These are phyloP conservation scores for Furcasterigmium furcatum DNA, from an alignment of 2,329 filamentous ascomycete genomes.

Conservation along the genomic window DNA sequence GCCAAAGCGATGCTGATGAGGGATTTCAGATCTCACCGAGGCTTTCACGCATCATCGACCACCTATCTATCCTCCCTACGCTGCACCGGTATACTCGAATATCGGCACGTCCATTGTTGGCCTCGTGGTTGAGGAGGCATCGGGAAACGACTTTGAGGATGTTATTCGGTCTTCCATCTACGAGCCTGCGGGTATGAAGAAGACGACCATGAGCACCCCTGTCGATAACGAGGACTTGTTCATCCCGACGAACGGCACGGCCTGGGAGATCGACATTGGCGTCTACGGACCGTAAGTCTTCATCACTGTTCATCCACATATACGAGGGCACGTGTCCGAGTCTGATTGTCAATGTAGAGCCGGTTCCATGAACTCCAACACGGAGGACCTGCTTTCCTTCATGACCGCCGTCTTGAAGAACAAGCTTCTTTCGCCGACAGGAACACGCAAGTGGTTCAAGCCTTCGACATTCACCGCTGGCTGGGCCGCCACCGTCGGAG, in stretches of 20 bases:
- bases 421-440: conserved; percentile 31
- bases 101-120: conserved; percentile 40
- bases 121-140: conserved; percentile 39
- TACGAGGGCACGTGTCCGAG: not conserved
- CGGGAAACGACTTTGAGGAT: conserved; percentile 32
- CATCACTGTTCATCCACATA: not conserved
- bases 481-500: conserved; percentile 33
- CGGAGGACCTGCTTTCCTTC: conserved; percentile 36
- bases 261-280: conserved; percentile 28
- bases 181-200: conserved; percentile 35
- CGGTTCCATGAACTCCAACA: conserved; percentile 37
- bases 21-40: conserved; percentile 18
- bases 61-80: conserved; percentile 38
- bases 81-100: conserved; percentile 46
- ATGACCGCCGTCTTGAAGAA: conserved; percentile 36
- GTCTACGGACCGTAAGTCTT: conserved; percentile 29
- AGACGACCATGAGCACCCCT: conserved; percentile 31
- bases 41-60: conserved; percentile 22
- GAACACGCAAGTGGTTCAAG: conserved; percentile 43
- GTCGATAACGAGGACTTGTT: conserved; percentile 24
- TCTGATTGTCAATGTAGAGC: conserved; percentile 16
- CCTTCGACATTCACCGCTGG: conserved; percentile 32
- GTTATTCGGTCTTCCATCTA: conserved; percentile 36
- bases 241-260: conserved; percentile 26
- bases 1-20: not conserved